Evolutionary conservation across 148 eudicot species (phyloP), one percentile per base, ranked within the genome.

Genomic region (Vaccinium darrowii): DNA sequence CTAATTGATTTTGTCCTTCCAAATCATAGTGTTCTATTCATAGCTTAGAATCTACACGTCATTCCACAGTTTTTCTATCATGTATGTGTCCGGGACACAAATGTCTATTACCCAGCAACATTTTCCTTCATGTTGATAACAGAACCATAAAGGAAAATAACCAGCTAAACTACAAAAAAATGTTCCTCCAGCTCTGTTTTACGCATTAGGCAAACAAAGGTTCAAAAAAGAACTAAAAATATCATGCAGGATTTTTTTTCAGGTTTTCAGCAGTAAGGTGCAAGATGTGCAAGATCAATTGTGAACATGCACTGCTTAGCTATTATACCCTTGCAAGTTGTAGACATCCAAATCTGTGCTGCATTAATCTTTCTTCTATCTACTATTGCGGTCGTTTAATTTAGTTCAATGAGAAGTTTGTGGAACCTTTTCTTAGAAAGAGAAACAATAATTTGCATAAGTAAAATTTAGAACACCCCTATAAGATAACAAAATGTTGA

Each of bases 321-420:
- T 43, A n/a, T 2, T 21, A 47, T 47, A 30, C 7, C 27, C 30
- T 72, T 72, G 12, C 10, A 1, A 72, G 7, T 25, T 67, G 73
- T 5, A 25, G 73, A 67, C 73, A 67, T 67, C 73, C 16, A 25
- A 67, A 67, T 67, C 25, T 1, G 73, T 25, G 73, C 33, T 67
- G 73, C 51, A 74, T 19, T 39, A 18, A 43, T 74, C 52, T 47
- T 19, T 75, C 77, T 36, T 65, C 72, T 27, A 27, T 69, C 16
- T 36, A 73, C 47, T 39, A 16, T 14, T 73, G 50, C 21, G 15
- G 78, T 75, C 25, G 30, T 75, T 43, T 3, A 75, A 19, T 18
- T 36, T 80, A 60, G 67, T 79, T 56, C 21, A 18, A 60, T 39
- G 72, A 80, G 18, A 58, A 80, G 82, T 58, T 80, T 10, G 16